Base-by-base conservation (phyloP, 139 green algal genomes). In the Chlorella sp. region DNA sequence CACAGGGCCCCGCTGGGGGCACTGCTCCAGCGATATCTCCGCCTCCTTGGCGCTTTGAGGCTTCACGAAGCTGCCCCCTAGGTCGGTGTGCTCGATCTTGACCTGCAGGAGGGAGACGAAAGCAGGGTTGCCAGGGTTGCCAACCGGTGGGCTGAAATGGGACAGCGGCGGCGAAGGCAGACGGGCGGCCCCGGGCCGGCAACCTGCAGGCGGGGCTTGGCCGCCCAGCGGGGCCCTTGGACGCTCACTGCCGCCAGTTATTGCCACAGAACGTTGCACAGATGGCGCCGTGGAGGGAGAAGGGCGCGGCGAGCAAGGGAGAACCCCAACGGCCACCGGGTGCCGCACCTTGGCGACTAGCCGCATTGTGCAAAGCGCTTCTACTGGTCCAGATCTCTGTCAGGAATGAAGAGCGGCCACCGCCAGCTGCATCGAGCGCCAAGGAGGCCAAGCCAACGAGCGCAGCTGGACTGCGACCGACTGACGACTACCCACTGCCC, bases 1-100 rank as follows among this genome's bases (percentile, higher is more conserved):
- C 71, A 83, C 85, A 2, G 48, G 42, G 40, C 85, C 32, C n/a
- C 71, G 32, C n/a, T 48, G 71, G 42, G 40, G 30, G 77, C 89
- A 87, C 28, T 79, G 83, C n/a, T 61, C 37, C 39, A 92, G 81
- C 26, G 73, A 40, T 19, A 92, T 57, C 57, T 82, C 83, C 1
- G 83, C 75, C 40, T 92, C 86, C 75, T 92, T 92, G 42, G 42
- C 87, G 60, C 42, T 83, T 64, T 91, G 88, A 1, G 87, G 68
- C 42, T 61, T 85, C 15, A 91, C 39, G 22, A 89, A 82, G n/a
- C 21, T 86, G 73, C 90, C 82, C n/a, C 73, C 64, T 16, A 89
- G 39, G 83, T 92, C 90, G 64, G 87, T 89, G 40, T 92, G 89
- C 39, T 92, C 87, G 2, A 92, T 37, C 73, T 86, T 81, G 9